Conservation (phyloP, 192 early-diverging fungal genomes). For the Backusella luteola region DNA sequence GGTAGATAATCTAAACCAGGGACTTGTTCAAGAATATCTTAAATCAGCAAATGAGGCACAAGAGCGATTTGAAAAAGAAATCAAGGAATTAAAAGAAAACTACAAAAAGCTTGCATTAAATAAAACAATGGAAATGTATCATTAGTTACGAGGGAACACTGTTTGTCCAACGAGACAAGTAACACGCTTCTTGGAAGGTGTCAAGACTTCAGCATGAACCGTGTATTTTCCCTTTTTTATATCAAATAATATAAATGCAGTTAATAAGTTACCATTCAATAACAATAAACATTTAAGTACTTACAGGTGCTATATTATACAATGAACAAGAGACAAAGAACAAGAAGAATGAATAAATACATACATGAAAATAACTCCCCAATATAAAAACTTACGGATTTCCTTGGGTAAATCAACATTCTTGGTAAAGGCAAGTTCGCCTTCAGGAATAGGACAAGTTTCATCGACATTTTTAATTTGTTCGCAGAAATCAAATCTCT, state of each 20-base stretch:
- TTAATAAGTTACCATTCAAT: neutral
- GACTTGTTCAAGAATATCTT: neutral
- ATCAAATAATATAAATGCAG: neutral
- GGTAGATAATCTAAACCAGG: neutral
- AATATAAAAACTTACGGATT: conserved; percentile 46
- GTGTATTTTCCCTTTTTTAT: conserved; percentile 50
- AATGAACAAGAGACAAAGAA: neutral
- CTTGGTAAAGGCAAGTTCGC: conserved; percentile 39
- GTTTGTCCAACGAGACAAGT: conserved; percentile 46
- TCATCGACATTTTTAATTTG: conserved; percentile 47
- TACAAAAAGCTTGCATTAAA: neutral
- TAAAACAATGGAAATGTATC: neutral
- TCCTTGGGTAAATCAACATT: conserved; percentile 52
- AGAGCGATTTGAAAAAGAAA: neutral
- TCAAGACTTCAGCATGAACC: conserved; percentile 43
- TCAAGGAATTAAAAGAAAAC: neutral
- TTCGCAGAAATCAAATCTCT: conserved; percentile 51
- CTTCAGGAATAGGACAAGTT: conserved; percentile 45
- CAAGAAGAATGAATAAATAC: neutral
- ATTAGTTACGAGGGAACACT: conserved; percentile 29
- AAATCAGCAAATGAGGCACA: neutral
- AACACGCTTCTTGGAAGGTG: conserved; percentile 36
- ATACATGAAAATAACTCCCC: neutral
- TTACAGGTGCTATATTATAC: conserved; percentile 4
- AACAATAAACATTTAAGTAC: neutral